Evolutionary conservation across 2,329 filamentous ascomycete species (phyloP), one percentile per base, ranked within the genome.

Genomic region (Tolypocladium guangdongense): DNA sequence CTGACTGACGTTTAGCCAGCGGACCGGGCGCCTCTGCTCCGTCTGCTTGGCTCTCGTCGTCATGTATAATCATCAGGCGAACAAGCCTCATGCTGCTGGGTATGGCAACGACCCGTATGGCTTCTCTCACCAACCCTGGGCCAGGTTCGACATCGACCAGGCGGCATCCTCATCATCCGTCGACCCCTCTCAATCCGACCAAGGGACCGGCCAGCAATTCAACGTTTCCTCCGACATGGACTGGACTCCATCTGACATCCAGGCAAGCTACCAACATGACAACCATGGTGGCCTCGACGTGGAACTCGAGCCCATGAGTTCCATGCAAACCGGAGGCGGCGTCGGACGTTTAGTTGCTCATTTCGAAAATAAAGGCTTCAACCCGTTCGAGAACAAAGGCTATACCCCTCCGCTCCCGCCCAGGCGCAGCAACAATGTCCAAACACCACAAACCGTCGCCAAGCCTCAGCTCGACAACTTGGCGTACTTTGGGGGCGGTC

Each of bases 311-410:
- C 56, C 59, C 24, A 59, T 67, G 53, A 57, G 49, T 45, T 46
- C 62, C n/a, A 43, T 55, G 35, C 64, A 65, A 32, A 56, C 49
- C 38, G 57, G 55, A 35, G 57, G 59, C 20, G 54, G 57, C 24
- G 70, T 72, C 50, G 65, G 69, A 47, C 68, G 68, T 47, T 57
- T 73, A 48, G 67, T 72, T 54, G 68, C 70, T 49, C 70, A 71
- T 50, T 73, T 73, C 58, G 71, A 73, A 52, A 71, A 66, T 54
- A 71, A 69, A 53, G 65, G 60, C 48, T 58, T 57, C 48, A 43
- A 32, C 45, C 52, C 58, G 48, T 73, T 73, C 55, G 71, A 73
- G 49, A 69, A 66, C 52, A 71, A 68, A 52, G 61, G 59, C 51
- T 68, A 64, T 59, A 63, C 63, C 39, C 69, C 65, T 39, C 65